phyloP scores from a whole-genome alignment of 2,329 filamentous ascomycete species.

The Massarina eburnea region DNA sequence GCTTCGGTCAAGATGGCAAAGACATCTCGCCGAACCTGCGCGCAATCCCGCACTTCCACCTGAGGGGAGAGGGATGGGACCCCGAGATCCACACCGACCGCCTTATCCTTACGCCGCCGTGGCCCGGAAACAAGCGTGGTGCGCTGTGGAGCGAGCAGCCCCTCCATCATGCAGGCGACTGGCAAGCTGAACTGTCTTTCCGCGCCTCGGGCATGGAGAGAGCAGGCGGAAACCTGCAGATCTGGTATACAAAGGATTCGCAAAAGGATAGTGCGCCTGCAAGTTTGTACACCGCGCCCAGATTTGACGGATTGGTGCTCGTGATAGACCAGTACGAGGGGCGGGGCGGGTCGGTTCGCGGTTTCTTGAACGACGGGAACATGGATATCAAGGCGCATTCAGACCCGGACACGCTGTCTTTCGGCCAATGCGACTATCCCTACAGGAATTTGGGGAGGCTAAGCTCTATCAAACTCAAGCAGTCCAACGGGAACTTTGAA shows the following conservation, averaged over 20 bases:
- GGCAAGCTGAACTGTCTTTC: slow-evolving; percentile 84
- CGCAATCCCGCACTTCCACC: slow-evolving; percentile 58
- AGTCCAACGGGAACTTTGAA: slow-evolving; percentile 64
- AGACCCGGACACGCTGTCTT: slow-evolving; percentile 81
- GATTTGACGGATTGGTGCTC: slow-evolving; percentile 88
- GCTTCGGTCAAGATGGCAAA: slow-evolving; percentile 69
- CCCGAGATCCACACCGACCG: slow-evolving; percentile 78
- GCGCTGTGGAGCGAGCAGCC: slow-evolving; percentile 75
- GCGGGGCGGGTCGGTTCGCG: slow-evolving; percentile 76
- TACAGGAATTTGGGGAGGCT: slow-evolving; percentile 91
- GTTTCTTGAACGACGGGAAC: slow-evolving; percentile 89
- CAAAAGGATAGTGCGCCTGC: slow-evolving; percentile 65
- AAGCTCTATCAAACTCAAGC: slow-evolving; percentile 76
- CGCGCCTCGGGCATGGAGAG: slow-evolving; percentile 82
- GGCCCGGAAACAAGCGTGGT: slow-evolving; percentile 81
- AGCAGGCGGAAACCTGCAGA: slow-evolving; percentile 84
- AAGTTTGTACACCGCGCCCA: slow-evolving; percentile 80
- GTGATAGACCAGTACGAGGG: slow-evolving; percentile 84
- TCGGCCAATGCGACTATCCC: slow-evolving; percentile 86
- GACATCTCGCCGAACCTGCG: slow-evolving; percentile 64
- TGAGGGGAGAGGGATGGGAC: slow-evolving; percentile 57
- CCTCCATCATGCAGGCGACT: slow-evolving; percentile 64
- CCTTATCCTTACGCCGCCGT: slow-evolving; percentile 85
- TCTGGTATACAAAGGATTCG: slow-evolving; percentile 83
- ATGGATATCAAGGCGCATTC: slow-evolving; percentile 76